Percentiles rank a stretch among this genome's conserved stretches.
Evolutionary conservation across 2,329 filamentous ascomycete species (phyloP).

Genomic region (Aspergillaceae sp.): DNA sequence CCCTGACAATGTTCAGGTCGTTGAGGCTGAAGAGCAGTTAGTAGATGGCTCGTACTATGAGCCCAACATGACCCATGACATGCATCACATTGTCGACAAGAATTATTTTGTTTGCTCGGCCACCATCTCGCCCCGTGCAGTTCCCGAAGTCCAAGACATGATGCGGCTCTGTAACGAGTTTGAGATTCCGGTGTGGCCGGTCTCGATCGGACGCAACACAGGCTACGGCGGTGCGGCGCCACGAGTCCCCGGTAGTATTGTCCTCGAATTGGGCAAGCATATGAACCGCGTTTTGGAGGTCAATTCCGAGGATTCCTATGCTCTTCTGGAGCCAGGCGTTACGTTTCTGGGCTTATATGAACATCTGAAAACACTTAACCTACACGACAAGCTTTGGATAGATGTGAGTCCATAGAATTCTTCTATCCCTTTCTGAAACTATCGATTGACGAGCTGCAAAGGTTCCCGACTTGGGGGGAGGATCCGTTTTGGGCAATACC

Average conservation of each 20-base stretch:
- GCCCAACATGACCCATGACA: constrained; percentile 33
- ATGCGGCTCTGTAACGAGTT: constrained; percentile 20
- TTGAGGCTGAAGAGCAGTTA: constrained; percentile 10
- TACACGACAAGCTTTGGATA: neutral
- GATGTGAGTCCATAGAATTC: neutral
- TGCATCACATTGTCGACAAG: constrained; percentile 33
- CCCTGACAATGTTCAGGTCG: constrained; percentile 17
- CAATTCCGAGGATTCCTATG: constrained; percentile 43
- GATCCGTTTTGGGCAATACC: constrained; percentile 41
- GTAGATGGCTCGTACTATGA: constrained; percentile 19
- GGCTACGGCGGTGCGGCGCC: constrained; percentile 46
- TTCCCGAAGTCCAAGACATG: constrained; percentile 8
- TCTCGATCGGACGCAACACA: constrained; percentile 38
- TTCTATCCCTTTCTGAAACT: too few relatives aligned
- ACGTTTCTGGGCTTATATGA: constrained; percentile 46
- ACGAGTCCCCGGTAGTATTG: constrained; percentile 36
- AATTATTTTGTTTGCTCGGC: constrained; percentile 40
- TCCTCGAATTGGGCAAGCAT: constrained; percentile 35
- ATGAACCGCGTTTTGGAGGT: constrained; percentile 49
- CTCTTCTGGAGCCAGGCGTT: constrained; percentile 49
- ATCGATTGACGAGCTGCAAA: neutral
- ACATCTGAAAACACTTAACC: neutral
- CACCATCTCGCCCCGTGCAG: constrained; percentile 20
- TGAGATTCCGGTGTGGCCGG: constrained; percentile 26
- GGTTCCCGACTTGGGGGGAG: constrained; percentile 29